Evolutionary conservation across 1,284 basidiomycete genomes (phyloP).

Genomic region (Puccinia coronata): DNA sequence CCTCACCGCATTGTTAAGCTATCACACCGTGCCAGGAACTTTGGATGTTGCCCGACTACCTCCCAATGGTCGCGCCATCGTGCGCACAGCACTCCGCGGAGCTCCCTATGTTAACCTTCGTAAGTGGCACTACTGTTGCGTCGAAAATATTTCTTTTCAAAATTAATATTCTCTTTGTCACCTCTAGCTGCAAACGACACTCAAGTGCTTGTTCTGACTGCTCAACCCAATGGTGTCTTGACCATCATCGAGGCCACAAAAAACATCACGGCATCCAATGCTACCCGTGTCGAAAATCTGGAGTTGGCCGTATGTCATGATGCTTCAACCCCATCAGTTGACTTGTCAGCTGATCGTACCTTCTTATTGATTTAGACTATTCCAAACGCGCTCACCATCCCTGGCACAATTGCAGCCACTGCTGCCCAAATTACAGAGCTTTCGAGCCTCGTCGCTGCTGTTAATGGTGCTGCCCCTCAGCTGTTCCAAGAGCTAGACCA

Average conservation of each 20-base stretch:
- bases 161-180: neutral
- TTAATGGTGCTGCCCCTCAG: constrained; percentile 22
- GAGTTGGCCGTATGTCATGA: constrained; percentile 12
- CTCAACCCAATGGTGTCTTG: constrained; percentile 17
- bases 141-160: neutral
- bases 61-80: constrained; percentile 27
- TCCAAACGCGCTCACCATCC: constrained; percentile 27
- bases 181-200: constrained; percentile 34
- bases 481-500: constrained; percentile 38
- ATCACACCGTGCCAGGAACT: constrained; percentile 38
- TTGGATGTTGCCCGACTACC: constrained; percentile 25
- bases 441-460: constrained; percentile 27
- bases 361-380: constrained; percentile 4
- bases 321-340: neutral
- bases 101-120: constrained; percentile 36
- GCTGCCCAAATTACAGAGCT: constrained; percentile 23
- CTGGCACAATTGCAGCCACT: constrained; percentile 30
- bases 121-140: constrained; percentile 8
- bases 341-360: constrained; percentile 1
- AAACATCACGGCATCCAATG: constrained; percentile 35
- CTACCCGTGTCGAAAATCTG: constrained; percentile 20
- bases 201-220: constrained; percentile 40
- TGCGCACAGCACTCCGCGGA: constrained; percentile 19
- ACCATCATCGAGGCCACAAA: constrained; percentile 24
- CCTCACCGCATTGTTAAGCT: constrained; percentile 32